Percentiles rank a stretch among this genome's conserved stretches.
Conservation (phyloP, 164 flowering plant genomes). For the Vitis rotundifolia region DNA sequence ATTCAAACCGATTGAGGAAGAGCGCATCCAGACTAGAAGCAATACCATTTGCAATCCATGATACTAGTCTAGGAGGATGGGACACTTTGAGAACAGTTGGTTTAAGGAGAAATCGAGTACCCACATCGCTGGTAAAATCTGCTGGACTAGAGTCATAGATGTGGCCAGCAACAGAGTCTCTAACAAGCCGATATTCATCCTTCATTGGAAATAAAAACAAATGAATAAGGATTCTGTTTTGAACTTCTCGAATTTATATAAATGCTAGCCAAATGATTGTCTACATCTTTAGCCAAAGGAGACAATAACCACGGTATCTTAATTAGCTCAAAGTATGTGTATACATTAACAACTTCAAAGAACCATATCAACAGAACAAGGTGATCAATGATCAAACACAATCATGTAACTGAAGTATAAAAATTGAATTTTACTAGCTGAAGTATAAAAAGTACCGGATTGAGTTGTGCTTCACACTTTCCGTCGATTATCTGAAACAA, state of each 20-base stretch:
- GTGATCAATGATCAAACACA: neutral
- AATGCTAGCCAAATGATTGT: neutral
- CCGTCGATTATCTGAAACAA: conserved; percentile 77
- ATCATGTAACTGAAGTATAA: neutral
- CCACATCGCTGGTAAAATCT: conserved; percentile 87
- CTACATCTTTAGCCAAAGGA: neutral
- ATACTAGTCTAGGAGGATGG: conserved; percentile 60
- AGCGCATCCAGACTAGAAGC: conserved; percentile 74
- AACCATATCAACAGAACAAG: neutral
- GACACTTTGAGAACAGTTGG: conserved; percentile 67
- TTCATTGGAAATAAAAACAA: conserved; percentile 28
- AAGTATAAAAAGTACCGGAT: conserved; percentile 42
- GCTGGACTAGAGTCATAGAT: conserved; percentile 91
- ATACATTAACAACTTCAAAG: neutral
- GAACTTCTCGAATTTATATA: neutral
- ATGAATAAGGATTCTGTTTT: neutral
- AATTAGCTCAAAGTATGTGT: neutral
- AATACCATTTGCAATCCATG: conserved; percentile 71
- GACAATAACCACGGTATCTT: neutral
- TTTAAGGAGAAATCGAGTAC: conserved; percentile 70
- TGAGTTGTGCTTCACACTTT: conserved; percentile 39
- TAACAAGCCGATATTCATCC: conserved; percentile 69
- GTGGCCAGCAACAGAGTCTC: conserved; percentile 70
- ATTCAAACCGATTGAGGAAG: conserved; percentile 76
- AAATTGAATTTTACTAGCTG: neutral